These are phyloP conservation scores for Zelopaecilomyces penicillatus DNA, from an alignment of 2,329 filamentous ascomycete species.

Conservation along the genomic window DNA sequence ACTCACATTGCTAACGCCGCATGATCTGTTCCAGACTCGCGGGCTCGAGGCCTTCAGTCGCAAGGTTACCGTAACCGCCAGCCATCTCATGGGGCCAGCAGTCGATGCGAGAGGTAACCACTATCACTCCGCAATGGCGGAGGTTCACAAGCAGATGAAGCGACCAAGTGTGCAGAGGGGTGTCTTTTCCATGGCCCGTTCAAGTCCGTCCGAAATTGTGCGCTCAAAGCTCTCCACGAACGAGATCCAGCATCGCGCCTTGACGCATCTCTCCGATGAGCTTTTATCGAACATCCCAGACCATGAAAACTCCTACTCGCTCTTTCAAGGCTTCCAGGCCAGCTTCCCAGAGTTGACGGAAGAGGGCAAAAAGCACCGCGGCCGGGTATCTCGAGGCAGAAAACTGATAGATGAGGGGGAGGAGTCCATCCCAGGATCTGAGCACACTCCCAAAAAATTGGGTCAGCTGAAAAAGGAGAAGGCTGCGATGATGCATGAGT, in stretches of 20 bases:
- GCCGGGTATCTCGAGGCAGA: slow-evolving; percentile 64
- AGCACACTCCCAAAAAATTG: slow-evolving; percentile 51
- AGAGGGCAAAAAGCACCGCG: slow-evolving; percentile 60
- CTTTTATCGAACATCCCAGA: slow-evolving; percentile 85
- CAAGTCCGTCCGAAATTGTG: slow-evolving; percentile 87
- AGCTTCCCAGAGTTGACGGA: slow-evolving; percentile 67
- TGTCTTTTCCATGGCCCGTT: slow-evolving; percentile 84
- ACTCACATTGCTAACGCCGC: slow-evolving; percentile 15
- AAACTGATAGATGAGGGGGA: slow-evolving; percentile 64
- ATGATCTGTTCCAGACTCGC: slow-evolving; percentile 52
- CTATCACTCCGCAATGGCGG: slow-evolving; percentile 80
- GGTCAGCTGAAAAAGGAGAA: slow-evolving; percentile 72
- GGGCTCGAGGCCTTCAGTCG: slow-evolving; percentile 87
- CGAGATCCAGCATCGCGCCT: slow-evolving; percentile 89
- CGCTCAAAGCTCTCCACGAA: slow-evolving; percentile 81
- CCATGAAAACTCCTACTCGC: slow-evolving; percentile 73
- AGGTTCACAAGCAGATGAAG: slow-evolving; percentile 82
- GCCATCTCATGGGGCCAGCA: slow-evolving; percentile 71
- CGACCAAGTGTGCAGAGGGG: slow-evolving; percentile 77
- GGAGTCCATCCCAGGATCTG: slow-evolving; percentile 34
- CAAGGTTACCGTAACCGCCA: slow-evolving; percentile 90
- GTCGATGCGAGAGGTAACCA: slow-evolving; percentile 47
- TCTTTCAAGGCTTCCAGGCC: slow-evolving; percentile 95
- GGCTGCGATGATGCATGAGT: slow-evolving; percentile 67
- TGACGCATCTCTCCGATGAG: slow-evolving; percentile 83